Percentiles rank a stretch among this genome's conserved stretches.
phyloP scores from a whole-genome alignment of 164 flowering plant species.

The Houttuynia cordata region DNA sequence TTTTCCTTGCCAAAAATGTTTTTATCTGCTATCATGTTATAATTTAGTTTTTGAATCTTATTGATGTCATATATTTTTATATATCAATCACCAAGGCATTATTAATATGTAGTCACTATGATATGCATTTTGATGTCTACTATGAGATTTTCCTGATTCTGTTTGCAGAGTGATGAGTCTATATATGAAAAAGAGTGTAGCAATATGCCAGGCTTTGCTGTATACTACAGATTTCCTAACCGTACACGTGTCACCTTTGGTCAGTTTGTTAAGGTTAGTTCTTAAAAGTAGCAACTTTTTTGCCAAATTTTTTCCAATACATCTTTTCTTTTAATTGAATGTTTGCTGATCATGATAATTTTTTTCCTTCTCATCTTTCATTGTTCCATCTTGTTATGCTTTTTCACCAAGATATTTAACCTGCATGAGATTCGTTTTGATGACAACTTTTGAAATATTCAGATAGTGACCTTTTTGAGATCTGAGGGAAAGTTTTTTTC shows the following conservation, averaged over 20 bases:
- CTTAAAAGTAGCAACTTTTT: background rate
- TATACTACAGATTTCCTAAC: conserved; percentile 90
- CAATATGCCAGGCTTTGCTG: conserved; percentile 99
- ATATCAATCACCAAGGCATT: background rate
- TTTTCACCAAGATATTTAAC: too few relatives aligned
- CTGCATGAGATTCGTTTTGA: too few relatives aligned
- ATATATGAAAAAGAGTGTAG: conserved; percentile 97
- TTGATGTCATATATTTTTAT: background rate
- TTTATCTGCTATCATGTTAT: background rate
- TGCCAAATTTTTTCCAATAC: too few relatives aligned
- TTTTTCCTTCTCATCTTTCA: too few relatives aligned
- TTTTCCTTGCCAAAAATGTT: too few relatives aligned
- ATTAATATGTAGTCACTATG: background rate
- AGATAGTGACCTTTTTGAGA: too few relatives aligned
- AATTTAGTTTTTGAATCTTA: background rate
- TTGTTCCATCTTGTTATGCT: too few relatives aligned
- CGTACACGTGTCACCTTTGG: conserved; percentile 90
- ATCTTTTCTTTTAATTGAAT: too few relatives aligned
- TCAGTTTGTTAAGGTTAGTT: conserved; percentile 82
- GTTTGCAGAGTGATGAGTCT: conserved; percentile 88
- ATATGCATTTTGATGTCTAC: background rate
- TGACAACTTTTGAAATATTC: too few relatives aligned
- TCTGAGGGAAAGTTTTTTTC: too few relatives aligned
- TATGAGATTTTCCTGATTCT: background rate
- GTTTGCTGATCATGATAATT: too few relatives aligned